Base-by-base conservation (phyloP, 176 grass and related monocot genomes). In the Pontederia paniculata region DNA sequence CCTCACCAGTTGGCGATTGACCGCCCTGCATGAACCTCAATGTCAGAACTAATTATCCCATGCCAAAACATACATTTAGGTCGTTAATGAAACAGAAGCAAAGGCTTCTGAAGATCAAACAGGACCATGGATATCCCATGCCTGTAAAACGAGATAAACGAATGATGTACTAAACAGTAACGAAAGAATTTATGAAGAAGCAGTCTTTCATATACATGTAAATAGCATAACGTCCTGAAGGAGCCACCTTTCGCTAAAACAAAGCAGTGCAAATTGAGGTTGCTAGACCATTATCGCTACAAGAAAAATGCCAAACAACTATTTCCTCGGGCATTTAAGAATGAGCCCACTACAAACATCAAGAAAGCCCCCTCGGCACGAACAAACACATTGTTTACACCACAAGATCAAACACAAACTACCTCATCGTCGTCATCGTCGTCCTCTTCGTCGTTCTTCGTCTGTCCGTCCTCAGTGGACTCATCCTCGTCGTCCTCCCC, bases 1-100 rank as follows among this genome's bases (percentile, higher is more conserved):
- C 76, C 58, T 13, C 45, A 63, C 57, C 78, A 60, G 61, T 54
- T 9, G 57, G 47, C 43, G 62, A 49, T 42, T 58, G 59, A 42
- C 78, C 75, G 49, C 21, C 54, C 89, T 95, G 76, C 48, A 50
- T 54, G 13, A 42, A 41, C 14, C 13, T 15, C n/a, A 13, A 17
- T 16, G 0, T 16, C 13, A 17, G 8, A 0, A 23, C 19, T 8
- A 10, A 23, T 2, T 48, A 12, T 14, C 17, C 44, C 17, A 47
- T 9, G 28, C 28, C 28, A 37, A 37, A 37, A 0, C 28, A 37
- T 5, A 37, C 3, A 2, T 37, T 6, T 6, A 37, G 1, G 28
- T 37, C 3, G 7, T 37, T 37, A 37, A 37, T 5, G 5, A 37
- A 3, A 6, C 28, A 37, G 28, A 37, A 37, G 28, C 3, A 37